Conservation (phyloP, 805 yeast species). For the Blastobotrys robertii region DNA sequence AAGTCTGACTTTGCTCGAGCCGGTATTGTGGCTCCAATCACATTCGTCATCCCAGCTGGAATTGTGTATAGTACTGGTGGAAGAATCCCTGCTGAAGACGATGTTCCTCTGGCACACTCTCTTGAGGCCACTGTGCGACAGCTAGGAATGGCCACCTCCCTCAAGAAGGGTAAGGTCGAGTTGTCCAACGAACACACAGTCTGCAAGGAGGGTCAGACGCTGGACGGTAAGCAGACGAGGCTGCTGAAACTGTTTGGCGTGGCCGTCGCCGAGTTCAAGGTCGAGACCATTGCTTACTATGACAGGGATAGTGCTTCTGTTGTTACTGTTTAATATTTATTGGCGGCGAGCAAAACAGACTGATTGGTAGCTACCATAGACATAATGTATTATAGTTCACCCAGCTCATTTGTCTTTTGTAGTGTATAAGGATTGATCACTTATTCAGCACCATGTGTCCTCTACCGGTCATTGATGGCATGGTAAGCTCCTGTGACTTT, state of each 20-base stretch:
- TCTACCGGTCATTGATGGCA: too few species aligned
- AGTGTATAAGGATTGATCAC: too few species aligned
- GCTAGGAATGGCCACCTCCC: constrained; percentile 83
- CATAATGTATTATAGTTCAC: too few species aligned
- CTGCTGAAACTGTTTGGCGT: constrained; percentile 92
- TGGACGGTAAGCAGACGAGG: constrained; percentile 86
- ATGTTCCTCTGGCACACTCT: constrained; percentile 93
- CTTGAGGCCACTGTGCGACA: constrained; percentile 88
- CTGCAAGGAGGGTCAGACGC: constrained; percentile 64
- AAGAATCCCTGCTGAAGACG: constrained; percentile 79
- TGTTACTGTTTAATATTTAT: neutral
- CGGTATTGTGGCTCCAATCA: constrained; percentile 72
- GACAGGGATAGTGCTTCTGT: constrained; percentile 42
- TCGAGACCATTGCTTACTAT: constrained; percentile 67
- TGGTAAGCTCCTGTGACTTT: too few species aligned
- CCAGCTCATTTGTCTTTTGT: too few species aligned
- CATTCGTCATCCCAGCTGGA: constrained; percentile 83
- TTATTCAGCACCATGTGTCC: too few species aligned
- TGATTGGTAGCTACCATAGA: too few species aligned
- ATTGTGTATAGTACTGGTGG: constrained; percentile 94
- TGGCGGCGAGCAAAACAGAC: too few species aligned
- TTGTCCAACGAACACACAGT: constrained; percentile 70
- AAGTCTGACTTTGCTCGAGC: constrained; percentile 85
- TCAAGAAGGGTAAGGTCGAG: constrained; percentile 79
- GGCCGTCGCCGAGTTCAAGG: constrained; percentile 86